A percentile compares a stretch with the other conserved stretches of the same genome.
Conservation (phyloP, 108 stramenopile species). For the Nannochloropsis oceanica region DNA sequence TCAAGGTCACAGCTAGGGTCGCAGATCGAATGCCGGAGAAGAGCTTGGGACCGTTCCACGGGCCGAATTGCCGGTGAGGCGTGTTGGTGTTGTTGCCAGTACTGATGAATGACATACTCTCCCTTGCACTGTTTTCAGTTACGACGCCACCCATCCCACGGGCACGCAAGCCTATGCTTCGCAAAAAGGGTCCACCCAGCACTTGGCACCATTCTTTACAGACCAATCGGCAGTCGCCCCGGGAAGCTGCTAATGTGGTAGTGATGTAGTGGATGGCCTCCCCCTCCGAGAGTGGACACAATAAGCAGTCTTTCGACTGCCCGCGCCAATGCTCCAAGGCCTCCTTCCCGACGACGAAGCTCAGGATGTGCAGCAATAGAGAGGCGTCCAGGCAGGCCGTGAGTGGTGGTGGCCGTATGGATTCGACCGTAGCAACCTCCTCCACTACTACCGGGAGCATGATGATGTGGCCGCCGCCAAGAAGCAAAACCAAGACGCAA, state of each 20-base stretch:
- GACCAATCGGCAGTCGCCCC: background rate
- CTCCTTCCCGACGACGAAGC: background rate
- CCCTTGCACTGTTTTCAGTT: background rate
- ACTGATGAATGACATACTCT: too few species aligned
- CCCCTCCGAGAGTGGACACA: background rate
- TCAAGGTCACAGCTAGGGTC: background rate
- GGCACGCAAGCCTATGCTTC: background rate
- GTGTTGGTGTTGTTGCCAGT: background rate
- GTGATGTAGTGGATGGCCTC: background rate
- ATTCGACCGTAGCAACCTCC: too few species aligned
- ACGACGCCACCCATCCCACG: background rate
- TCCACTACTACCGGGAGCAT: too few species aligned
- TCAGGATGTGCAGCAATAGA: background rate
- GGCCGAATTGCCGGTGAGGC: background rate
- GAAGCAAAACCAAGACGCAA: too few species aligned
- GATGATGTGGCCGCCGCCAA: too few species aligned
- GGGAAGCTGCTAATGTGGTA: background rate
- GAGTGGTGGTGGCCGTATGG: too few species aligned
- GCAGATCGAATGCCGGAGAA: background rate
- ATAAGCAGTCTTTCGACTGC: background rate
- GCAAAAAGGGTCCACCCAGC: background rate
- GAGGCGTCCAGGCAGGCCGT: background rate
- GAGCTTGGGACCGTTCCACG: background rate
- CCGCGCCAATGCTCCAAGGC: background rate
- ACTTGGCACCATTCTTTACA: background rate